phyloP scores from a whole-genome alignment of 1,284 basidiomycete genomes.

The Pseudozyma pruni region DNA sequence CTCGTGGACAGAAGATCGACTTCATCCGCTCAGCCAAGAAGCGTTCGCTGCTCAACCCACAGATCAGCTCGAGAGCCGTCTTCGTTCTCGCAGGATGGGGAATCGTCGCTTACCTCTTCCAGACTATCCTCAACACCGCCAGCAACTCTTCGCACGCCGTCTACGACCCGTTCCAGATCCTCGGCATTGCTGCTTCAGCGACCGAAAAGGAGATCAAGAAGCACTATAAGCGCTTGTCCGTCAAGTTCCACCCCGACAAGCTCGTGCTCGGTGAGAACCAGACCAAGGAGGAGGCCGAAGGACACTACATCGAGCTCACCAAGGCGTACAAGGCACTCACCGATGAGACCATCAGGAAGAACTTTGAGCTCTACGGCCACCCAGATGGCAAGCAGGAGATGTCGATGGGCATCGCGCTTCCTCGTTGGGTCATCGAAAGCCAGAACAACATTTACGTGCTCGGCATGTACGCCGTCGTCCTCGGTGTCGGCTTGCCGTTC shows the following conservation, averaged over 20 bases:
- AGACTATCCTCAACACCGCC: conserved; percentile 73
- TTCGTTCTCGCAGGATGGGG: conserved; percentile 79
- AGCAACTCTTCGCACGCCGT: conserved; percentile 68
- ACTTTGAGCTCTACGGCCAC: conserved; percentile 90
- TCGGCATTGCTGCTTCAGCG: conserved; percentile 83
- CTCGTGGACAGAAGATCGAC: conserved; percentile 57
- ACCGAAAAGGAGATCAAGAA: conserved; percentile 94
- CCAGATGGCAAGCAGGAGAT: conserved; percentile 96
- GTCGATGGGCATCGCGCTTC: conserved; percentile 94
- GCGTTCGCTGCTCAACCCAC: conserved; percentile 54
- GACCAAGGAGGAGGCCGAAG: conserved; percentile 87
- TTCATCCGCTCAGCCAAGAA: conserved; percentile 41
- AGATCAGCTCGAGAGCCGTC: conserved; percentile 45
- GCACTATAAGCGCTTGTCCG: conserved; percentile 86
- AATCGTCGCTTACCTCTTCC: conserved; percentile 76
- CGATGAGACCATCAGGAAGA: conserved; percentile 90
- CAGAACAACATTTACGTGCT: conserved; percentile 92
- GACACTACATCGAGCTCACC: conserved; percentile 90
- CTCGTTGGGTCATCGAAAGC: conserved; percentile 91
- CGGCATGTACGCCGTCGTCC: conserved; percentile 83
- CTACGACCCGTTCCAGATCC: conserved; percentile 94
- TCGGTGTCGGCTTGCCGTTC: conserved; percentile 86
- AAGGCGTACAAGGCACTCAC: conserved; percentile 98
- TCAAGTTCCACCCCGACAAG: conserved; percentile 87
- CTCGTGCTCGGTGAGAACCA: conserved; percentile 82